Conservation (phyloP, 208 protist species). For the Crithidia bombi region DNA sequence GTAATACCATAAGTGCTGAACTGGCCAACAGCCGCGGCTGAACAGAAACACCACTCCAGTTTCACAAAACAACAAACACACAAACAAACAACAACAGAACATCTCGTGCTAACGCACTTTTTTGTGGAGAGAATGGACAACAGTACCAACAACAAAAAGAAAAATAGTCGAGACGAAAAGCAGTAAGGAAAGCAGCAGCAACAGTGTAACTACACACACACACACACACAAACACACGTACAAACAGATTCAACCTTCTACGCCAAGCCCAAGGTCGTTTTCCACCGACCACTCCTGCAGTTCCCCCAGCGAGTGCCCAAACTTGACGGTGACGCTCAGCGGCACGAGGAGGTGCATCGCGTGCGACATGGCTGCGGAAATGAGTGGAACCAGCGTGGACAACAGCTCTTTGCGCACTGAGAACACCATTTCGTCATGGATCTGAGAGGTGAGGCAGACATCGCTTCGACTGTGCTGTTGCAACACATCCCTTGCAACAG, state of each 20-base stretch:
- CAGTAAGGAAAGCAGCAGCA: slow-evolving; percentile 10
- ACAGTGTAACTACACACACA: slow-evolving; percentile 9
- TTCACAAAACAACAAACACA: not conserved
- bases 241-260: not conserved
- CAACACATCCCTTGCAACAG: slow-evolving; percentile 71
- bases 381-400: slow-evolving; percentile 46
- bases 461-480: slow-evolving; percentile 45
- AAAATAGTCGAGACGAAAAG: not conserved
- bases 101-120: not conserved
- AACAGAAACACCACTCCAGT: too few relatives aligned
- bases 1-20: too few relatives aligned
- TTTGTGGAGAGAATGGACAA: not conserved
- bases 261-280: slow-evolving; percentile 68
- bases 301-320: slow-evolving; percentile 71
- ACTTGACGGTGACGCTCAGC: slow-evolving; percentile 63
- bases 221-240: slow-evolving; percentile 14
- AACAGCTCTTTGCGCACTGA: slow-evolving; percentile 47
- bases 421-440: slow-evolving; percentile 92
- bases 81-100: not conserved
- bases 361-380: slow-evolving; percentile 47
- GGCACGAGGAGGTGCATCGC: slow-evolving; percentile 77
- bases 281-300: slow-evolving; percentile 80
- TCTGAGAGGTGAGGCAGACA: slow-evolving; percentile 60
- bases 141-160: not conserved
- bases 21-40: too few relatives aligned